phyloP scores from a whole-genome alignment of 2,329 filamentous ascomycete genomes.

The Beauveria scarabaeidicola region DNA sequence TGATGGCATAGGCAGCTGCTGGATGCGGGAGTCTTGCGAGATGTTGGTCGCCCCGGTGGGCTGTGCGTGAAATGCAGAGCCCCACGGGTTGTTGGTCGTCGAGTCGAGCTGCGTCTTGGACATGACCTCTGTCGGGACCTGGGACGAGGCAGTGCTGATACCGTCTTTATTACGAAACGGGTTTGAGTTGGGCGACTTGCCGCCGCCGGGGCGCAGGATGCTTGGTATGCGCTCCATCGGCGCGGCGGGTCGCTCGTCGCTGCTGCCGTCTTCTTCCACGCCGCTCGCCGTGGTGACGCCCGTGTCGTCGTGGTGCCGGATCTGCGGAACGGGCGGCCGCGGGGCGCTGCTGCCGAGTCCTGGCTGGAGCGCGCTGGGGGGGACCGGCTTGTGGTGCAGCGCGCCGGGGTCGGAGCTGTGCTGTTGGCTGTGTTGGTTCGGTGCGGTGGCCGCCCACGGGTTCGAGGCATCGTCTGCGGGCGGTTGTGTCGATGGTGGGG shows the following conservation, averaged over 20 bases:
- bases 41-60: not conserved
- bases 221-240: constrained; percentile 1
- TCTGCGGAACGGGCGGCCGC: not conserved
- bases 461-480: not conserved
- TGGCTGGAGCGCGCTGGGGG: not conserved
- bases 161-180: constrained; percentile 43
- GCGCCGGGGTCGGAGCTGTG: not conserved
- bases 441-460: not conserved
- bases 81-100: constrained; percentile 28
- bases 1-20: constrained; percentile 13
- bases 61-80: constrained; percentile 19
- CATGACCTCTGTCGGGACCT: constrained; percentile 29
- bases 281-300: not conserved
- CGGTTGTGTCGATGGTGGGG: constrained; percentile 1
- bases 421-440: not conserved
- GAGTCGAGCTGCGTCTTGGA: constrained; percentile 36
- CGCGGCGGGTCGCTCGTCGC: not conserved
- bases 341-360: not conserved
- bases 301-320: not conserved
- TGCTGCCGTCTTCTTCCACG: not conserved
- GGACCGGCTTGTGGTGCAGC: not conserved
- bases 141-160: constrained; percentile 18
- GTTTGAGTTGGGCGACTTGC: constrained; percentile 36
- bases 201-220: constrained; percentile 21
- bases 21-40: not conserved